Percentiles rank a stretch among this genome's conserved stretches.
These are phyloP conservation scores for Zymoseptoria brevis DNA, from an alignment of 2,329 filamentous ascomycete genomes.

Conservation along the genomic window DNA sequence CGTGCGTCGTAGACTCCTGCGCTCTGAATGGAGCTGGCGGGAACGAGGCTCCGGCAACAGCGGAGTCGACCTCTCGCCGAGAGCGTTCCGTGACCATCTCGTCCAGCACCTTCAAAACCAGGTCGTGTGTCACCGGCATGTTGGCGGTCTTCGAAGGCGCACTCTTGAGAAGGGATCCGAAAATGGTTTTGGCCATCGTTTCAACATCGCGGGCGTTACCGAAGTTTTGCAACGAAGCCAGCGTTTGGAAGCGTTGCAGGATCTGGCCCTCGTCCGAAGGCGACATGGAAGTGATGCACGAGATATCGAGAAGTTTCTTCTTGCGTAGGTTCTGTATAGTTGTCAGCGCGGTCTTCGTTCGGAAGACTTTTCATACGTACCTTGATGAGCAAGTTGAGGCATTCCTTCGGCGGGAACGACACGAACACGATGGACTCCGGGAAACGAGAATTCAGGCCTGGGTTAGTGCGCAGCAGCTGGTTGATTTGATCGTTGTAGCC, in stretches of 20 bases:
- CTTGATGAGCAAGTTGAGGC: conserved; percentile 33
- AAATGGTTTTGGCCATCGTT: conserved; percentile 46
- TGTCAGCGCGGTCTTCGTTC: neutral
- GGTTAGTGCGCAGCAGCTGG: conserved; percentile 51
- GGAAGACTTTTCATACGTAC: conserved; percentile 23
- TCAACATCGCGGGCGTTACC: conserved; percentile 57
- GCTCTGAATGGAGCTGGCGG: neutral
- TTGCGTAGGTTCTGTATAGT: conserved; percentile 14
- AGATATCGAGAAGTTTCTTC: conserved; percentile 5
- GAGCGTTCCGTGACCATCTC: conserved; percentile 30
- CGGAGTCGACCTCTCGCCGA: neutral
- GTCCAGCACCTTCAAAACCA: conserved; percentile 25
- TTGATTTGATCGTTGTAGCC: conserved; percentile 63
- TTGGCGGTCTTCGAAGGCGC: conserved; percentile 4
- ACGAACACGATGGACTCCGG: conserved; percentile 53
- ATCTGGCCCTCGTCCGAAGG: conserved; percentile 10
- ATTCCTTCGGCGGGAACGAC: conserved; percentile 26
- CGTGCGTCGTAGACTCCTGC: neutral
- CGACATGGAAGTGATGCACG: neutral
- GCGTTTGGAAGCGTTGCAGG: conserved; percentile 30
- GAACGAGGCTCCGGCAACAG: neutral
- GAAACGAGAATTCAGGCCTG: conserved; percentile 58
- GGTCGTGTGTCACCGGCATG: conserved; percentile 20
- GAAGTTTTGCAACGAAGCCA: conserved; percentile 46
- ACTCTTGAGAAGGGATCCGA: conserved; percentile 30